Evolutionary conservation across 2,329 filamentous ascomycete species (phyloP).

Genomic region (Alternaria ethzedia): DNA sequence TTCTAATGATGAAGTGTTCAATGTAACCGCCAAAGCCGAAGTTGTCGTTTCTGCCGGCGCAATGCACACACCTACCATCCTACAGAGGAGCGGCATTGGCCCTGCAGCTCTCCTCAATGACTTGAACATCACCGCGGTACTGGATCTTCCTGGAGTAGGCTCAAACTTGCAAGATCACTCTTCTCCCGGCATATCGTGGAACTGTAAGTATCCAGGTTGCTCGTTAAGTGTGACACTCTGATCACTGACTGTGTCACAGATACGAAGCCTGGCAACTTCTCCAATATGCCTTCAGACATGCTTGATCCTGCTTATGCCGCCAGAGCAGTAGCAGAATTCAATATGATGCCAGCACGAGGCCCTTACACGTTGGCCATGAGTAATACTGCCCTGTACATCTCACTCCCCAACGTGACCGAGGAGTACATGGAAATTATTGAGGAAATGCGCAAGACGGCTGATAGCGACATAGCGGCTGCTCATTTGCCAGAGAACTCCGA

Average conservation of each 20-base stretch:
- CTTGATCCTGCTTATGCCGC: slow-evolving; percentile 4
- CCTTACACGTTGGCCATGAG: slow-evolving; percentile 12
- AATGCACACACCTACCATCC: slow-evolving; percentile 58
- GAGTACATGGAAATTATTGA: not conserved
- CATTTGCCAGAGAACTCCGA: slow-evolving; percentile 6
- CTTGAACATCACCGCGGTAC: slow-evolving; percentile 55
- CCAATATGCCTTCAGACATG: slow-evolving; percentile 8
- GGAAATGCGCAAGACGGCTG: not conserved
- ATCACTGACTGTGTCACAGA: not conserved
- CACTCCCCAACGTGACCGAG: slow-evolving; percentile 4
- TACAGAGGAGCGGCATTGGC: slow-evolving; percentile 68
- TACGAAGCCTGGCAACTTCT: slow-evolving; percentile 7
- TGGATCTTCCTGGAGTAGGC: slow-evolving; percentile 66
- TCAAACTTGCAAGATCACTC: slow-evolving; percentile 67
- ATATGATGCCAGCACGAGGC: slow-evolving; percentile 8
- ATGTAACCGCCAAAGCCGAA: not conserved
- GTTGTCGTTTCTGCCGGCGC: slow-evolving; percentile 55
- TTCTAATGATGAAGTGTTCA: not conserved
- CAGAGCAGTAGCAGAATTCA: slow-evolving; percentile 1
- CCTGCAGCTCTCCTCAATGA: slow-evolving; percentile 53
- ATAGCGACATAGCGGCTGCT: not conserved
- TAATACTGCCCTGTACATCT: slow-evolving; percentile 6
- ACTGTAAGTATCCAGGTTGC: not conserved
- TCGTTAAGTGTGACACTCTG: too few species aligned
- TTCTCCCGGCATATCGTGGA: slow-evolving; percentile 2